These are phyloP conservation scores for Eucalyptus erythrocorys DNA, from an alignment of 345 rosid species.

Conservation along the genomic window DNA sequence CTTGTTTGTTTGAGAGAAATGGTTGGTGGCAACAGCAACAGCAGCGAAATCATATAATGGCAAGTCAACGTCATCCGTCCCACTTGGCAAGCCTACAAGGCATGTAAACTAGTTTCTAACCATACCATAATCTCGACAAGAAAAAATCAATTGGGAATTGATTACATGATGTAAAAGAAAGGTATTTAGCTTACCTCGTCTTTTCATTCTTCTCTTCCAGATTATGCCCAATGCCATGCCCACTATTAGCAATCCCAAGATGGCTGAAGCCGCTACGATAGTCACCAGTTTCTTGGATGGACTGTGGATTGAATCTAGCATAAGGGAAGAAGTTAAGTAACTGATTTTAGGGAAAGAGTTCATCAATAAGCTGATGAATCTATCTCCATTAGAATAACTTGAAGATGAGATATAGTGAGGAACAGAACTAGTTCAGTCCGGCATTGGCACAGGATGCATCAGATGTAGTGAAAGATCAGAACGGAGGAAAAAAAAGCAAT, in stretches of 20 bases:
- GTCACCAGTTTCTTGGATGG: background rate
- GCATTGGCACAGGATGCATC: background rate
- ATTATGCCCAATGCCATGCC: background rate
- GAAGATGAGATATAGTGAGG: background rate
- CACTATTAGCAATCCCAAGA: background rate
- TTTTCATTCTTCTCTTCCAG: background rate
- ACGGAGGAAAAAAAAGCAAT: background rate
- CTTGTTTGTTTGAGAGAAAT: conserved; percentile 18
- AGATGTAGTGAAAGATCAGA: background rate
- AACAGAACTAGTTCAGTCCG: background rate
- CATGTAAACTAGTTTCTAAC: background rate
- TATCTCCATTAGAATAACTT: background rate
- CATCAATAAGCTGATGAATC: background rate
- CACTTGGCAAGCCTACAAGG: background rate
- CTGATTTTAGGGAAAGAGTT: background rate
- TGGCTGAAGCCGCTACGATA: background rate
- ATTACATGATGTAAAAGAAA: background rate
- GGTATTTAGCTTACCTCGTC: background rate
- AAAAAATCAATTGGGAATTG: background rate
- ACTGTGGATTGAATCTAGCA: background rate
- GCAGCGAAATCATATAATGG: conserved; percentile 20
- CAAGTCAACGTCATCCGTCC: background rate
- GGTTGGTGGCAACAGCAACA: conserved; percentile 24
- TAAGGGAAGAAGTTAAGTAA: background rate
- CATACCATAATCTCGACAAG: background rate